Conservation (phyloP, 1,284 basidiomycete species). For the Mycena citricolor region DNA sequence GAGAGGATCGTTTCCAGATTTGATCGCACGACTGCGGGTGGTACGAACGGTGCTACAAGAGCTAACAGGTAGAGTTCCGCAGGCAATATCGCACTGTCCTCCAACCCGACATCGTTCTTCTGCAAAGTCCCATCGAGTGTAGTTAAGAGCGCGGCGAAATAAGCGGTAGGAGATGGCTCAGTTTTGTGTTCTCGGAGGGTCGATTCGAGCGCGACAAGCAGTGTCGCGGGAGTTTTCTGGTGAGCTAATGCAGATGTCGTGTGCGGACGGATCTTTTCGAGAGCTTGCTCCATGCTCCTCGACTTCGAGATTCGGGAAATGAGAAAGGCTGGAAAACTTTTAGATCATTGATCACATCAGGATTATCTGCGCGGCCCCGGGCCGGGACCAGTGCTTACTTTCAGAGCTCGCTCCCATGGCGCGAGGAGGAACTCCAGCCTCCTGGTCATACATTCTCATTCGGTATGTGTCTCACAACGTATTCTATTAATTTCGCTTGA, state of each 20-base stretch:
- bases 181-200: conserved; percentile 81
- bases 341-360: conserved; percentile 53
- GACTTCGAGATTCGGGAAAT: conserved; percentile 7
- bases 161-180: conserved; percentile 76
- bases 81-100: conserved; percentile 81
- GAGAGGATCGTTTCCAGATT: conserved; percentile 64
- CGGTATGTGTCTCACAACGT: conserved; percentile 41
- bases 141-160: conserved; percentile 85
- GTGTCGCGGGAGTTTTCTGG: conserved; percentile 88
- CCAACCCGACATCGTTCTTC: conserved; percentile 58
- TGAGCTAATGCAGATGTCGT: conserved; percentile 79
- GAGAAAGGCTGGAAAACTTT: conserved; percentile 24
- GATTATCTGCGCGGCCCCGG: conserved; percentile 7
- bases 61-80: conserved; percentile 90
- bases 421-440: conserved; percentile 25
- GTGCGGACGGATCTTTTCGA: conserved; percentile 89
- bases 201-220: conserved; percentile 87
- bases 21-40: conserved; percentile 70
- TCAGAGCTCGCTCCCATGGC: too few relatives aligned
- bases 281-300: conserved; percentile 53
- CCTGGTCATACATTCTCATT: conserved; percentile 70
- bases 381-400: conserved; percentile 6
- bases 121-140: conserved; percentile 75
- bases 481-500: not conserved
- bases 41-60: conserved; percentile 73